These are phyloP conservation scores for Calvatia gigantea DNA, from an alignment of 768 basidiomycete species.

Conservation along the genomic window DNA sequence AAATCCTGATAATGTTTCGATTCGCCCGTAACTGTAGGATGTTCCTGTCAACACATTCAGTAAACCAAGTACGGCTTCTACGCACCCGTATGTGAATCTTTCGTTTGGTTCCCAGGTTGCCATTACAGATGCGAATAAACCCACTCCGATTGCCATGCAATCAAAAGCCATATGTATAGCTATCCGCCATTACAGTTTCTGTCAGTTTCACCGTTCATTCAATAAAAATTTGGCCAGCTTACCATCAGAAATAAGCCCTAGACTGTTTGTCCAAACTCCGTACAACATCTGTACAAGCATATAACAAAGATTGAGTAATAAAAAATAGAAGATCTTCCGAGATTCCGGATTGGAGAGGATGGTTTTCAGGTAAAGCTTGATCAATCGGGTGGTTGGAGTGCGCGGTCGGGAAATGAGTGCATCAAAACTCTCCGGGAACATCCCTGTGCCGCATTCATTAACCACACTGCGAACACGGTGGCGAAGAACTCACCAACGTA, in stretches of 20 bases:
- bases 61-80: conserved; percentile 4
- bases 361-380: conserved; percentile 78
- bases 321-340: conserved; percentile 94
- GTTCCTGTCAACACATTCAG: conserved; percentile 1
- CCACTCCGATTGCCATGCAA: conserved; percentile 95
- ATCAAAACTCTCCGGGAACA: conserved; percentile 47
- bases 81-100: conserved; percentile 91
- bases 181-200: too few relatives aligned
- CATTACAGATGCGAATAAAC: conserved; percentile 95
- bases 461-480: background rate
- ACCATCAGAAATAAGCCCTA: conserved; percentile 98
- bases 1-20: conserved; percentile 97
- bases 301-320: conserved; percentile 90
- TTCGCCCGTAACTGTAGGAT: conserved; percentile 75
- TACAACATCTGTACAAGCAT: conserved; percentile 98
- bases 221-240: too few relatives aligned
- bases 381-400: conserved; percentile 50
- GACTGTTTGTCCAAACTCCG: conserved; percentile 95
- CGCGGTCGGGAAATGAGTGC: conserved; percentile 39
- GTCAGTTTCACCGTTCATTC: too few relatives aligned
- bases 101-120: conserved; percentile 96
- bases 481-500: conserved; percentile 49
- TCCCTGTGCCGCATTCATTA: conserved; percentile 32
- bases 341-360: conserved; percentile 91
- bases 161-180: conserved; percentile 99